Conservation (phyloP, 2,329 filamentous ascomycete genomes). For the Sarocladiaceae sp. region DNA sequence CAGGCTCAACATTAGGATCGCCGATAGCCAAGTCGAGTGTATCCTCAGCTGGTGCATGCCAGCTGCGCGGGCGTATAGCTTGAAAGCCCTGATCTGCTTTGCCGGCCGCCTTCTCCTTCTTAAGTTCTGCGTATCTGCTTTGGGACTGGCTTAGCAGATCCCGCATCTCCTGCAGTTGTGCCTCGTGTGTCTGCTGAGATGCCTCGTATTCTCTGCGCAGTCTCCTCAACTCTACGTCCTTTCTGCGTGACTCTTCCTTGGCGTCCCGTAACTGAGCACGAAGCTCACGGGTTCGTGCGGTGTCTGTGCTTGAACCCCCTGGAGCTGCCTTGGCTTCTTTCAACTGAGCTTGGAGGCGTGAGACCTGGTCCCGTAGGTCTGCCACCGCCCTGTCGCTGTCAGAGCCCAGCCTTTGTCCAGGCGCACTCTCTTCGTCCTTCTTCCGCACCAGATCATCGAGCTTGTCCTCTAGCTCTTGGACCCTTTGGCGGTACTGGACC, state of each 20-base stretch:
- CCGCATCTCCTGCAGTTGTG: slow-evolving; percentile 48
- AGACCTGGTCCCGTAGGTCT: slow-evolving; percentile 38
- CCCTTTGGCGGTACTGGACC: slow-evolving; percentile 51
- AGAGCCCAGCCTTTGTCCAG: slow-evolving; percentile 20
- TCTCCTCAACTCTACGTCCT: slow-evolving; percentile 42
- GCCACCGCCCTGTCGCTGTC: not conserved
- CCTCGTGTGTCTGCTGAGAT: slow-evolving; percentile 47
- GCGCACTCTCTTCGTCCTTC: slow-evolving; percentile 27
- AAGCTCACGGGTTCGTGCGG: slow-evolving; percentile 28
- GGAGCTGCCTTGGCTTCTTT: slow-evolving; percentile 30
- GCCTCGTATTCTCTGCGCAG: slow-evolving; percentile 47
- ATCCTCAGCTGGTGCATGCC: slow-evolving; percentile 19
- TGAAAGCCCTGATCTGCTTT: slow-evolving; percentile 23
- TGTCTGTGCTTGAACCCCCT: slow-evolving; percentile 16
- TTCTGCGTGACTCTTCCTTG: slow-evolving; percentile 38
- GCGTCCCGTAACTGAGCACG: slow-evolving; percentile 35
- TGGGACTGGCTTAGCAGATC: slow-evolving; percentile 51
- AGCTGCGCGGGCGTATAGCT: slow-evolving; percentile 21
- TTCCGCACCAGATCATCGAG: slow-evolving; percentile 35
- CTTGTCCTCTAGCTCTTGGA: slow-evolving; percentile 50
- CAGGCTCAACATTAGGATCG: no score
- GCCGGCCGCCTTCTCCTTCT: slow-evolving; percentile 43
- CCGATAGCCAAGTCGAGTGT: slow-evolving; percentile 26
- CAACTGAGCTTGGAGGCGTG: slow-evolving; percentile 45
- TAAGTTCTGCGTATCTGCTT: slow-evolving; percentile 49